Conservation (phyloP, 441 rosid species). For the Eutrema salsugineum region DNA sequence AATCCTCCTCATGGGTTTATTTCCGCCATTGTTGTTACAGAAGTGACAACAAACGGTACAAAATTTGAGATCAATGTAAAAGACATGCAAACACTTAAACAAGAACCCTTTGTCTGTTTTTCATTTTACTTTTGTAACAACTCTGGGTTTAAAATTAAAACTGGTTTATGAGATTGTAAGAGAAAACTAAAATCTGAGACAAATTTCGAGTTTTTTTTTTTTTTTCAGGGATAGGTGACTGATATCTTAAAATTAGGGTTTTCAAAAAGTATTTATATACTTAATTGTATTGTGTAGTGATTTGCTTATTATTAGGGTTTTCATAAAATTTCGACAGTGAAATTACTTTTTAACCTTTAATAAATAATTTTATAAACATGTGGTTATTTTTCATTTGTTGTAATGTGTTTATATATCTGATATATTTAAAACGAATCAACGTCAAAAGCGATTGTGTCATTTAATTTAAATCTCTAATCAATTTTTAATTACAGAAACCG, state of each 20-base stretch:
- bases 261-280: too few species aligned
- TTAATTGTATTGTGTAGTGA: too few species aligned
- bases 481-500: too few species aligned
- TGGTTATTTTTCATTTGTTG: too few species aligned
- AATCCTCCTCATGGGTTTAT: conserved; percentile 5
- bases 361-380: too few species aligned
- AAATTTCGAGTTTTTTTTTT: neutral
- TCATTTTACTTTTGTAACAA: neutral
- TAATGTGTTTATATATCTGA: too few species aligned
- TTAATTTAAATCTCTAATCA: too few species aligned
- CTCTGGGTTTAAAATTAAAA: neutral
- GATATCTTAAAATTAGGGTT: neutral
- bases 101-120: neutral
- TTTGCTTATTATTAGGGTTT: too few species aligned
- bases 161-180: neutral
- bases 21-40: conserved; percentile 26
- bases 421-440: too few species aligned
- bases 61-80: conserved; percentile 16
- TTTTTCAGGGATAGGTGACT: neutral
- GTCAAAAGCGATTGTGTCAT: too few species aligned
- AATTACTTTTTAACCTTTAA: too few species aligned
- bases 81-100: conserved; percentile 24
- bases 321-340: too few species aligned
- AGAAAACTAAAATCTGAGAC: neutral
- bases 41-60: conserved; percentile 15